Evolutionary conservation across 768 basidiomycete genomes (phyloP), one percentile per base, ranked within the genome.

Genomic region (Ramaria sp.): DNA sequence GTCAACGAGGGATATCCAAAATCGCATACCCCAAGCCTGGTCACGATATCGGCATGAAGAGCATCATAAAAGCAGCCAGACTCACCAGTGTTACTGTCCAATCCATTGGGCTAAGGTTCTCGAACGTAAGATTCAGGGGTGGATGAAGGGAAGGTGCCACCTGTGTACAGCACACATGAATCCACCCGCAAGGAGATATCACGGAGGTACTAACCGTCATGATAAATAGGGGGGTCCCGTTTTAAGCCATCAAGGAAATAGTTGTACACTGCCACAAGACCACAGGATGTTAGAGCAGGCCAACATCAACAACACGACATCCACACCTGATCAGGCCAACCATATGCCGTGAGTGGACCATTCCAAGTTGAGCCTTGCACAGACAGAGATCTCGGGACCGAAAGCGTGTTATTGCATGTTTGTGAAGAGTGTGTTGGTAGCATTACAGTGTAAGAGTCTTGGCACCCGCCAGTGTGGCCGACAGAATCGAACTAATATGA

Each of bases 41-140:
- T 27, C 48, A 33, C 20, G 27, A 30, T 1, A 7, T n/a, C 19
- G 12, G 50, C 20, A 15, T 17, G 30, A 11, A 30, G 31, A 41
- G 4, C 9, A 31, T 48, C 45, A 4, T 22, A 37, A 41, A 37
- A 22, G 7, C 12, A 11, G 20, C 60, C 22, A 31, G 4, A 15
- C 66, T 48, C 22, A 74, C 74, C 61, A 74, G 60, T 13, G 71
- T 69, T n/a, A 73, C 71, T 13, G 70, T 71, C 74, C 74, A 75
- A 24, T 58, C 58, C 47, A 75, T 73, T 1, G 70, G 59, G 55
- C 63, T 63, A 52, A 13, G 68, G 2, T 67, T 66, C 22, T 70
- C 61, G n/a, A 71, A 72, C 3, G 51, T 52, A 38, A 52, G 51
- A 19, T 52, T 52, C 15, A 52, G 37, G 15, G 51, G 51, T 37